Base-by-base conservation (phyloP, 345 rosid genomes). In the Aquilaria sinensis region DNA sequence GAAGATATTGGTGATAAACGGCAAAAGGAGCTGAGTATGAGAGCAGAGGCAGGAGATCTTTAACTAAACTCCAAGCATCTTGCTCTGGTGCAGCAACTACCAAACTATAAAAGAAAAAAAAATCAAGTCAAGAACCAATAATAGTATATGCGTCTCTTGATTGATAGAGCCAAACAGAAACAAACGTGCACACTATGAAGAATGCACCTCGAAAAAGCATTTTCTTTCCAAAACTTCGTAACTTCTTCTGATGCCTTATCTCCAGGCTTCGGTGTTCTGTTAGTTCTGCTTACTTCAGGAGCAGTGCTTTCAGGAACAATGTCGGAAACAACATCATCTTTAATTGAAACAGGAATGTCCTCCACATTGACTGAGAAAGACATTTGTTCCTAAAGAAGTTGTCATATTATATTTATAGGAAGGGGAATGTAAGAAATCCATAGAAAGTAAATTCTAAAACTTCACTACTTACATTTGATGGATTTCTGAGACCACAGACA, bases 21-120 rank as follows among this genome's bases (percentile, higher is more conserved):
- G 89, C 97, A 60, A 90, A 88, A 12, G 96, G 96, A 60, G 97
- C 96, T 30, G 99, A 94, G 75, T 76, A 78, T 11, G 96, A 78
- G 56, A 85, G 74, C 54, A 86, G 85, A 31, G 97, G 96, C 71
- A 90, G 69, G 48, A 86, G 78, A 72, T 81, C 90, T 73, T 90
- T 86, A 48, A 79, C 72, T 31, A 79, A 57, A 61, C 53, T 80
- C 93, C 97, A 90, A 41, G 89, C 74, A 70, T 88, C 99, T 62
- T 80, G 64, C 65, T 90, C 95, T 9, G 96, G 96, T 43, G 96
- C 96, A 32, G 92, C 97, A 60, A 94, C 74, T 13, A 94, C 81
- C 65, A 90, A 64, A 70, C 99, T 93, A 79, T 81, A 80, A 54
- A 67, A 74, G 62, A 50, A 60, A 37, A 15, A 9, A 57, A 41